These are phyloP conservation scores for Periconia sp. DNA, from an alignment of 2,329 filamentous ascomycete species.

Conservation along the genomic window DNA sequence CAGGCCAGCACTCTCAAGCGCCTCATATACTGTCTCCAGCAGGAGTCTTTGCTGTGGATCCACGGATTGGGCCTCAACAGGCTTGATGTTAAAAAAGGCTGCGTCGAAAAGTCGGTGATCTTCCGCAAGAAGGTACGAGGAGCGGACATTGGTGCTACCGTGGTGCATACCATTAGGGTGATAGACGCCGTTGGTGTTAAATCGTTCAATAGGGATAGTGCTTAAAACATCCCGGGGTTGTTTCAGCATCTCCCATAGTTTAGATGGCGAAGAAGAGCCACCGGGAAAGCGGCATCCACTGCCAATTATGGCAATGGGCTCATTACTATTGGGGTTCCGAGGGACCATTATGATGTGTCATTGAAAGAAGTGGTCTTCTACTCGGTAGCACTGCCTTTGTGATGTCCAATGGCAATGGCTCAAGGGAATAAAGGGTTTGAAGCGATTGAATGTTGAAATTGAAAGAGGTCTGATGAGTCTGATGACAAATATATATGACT, in stretches of 20 bases:
- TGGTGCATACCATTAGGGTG: not conserved
- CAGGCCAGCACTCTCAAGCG: constrained; percentile 8
- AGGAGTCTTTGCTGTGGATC: constrained; percentile 25
- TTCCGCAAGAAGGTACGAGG: constrained; percentile 34
- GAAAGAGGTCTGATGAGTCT: too few relatives aligned
- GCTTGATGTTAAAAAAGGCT: constrained; percentile 25
- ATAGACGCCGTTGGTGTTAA: constrained; percentile 41
- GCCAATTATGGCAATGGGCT: constrained; percentile 43
- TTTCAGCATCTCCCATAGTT: constrained; percentile 40
- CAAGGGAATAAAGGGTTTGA: too few relatives aligned
- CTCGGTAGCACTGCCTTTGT: too few relatives aligned
- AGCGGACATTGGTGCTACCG: constrained; percentile 28
- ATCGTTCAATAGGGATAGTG: not conserved
- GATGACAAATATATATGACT: too few relatives aligned
- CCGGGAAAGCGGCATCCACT: constrained; percentile 44
- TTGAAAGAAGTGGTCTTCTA: too few relatives aligned
- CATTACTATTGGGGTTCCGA: too few relatives aligned
- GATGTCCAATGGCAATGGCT: too few relatives aligned
- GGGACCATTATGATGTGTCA: too few relatives aligned
- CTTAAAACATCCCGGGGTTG: too few relatives aligned
- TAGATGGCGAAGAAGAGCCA: constrained; percentile 28
- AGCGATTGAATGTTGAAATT: too few relatives aligned
- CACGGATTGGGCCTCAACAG: constrained; percentile 7
- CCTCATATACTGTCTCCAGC: constrained; percentile 20
- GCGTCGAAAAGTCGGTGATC: constrained; percentile 44